A percentile compares a stretch with the other conserved stretches of the same genome.
These are phyloP conservation scores for Myxozyma melibiosi DNA, from an alignment of 805 yeast genomes.

Conservation along the genomic window DNA sequence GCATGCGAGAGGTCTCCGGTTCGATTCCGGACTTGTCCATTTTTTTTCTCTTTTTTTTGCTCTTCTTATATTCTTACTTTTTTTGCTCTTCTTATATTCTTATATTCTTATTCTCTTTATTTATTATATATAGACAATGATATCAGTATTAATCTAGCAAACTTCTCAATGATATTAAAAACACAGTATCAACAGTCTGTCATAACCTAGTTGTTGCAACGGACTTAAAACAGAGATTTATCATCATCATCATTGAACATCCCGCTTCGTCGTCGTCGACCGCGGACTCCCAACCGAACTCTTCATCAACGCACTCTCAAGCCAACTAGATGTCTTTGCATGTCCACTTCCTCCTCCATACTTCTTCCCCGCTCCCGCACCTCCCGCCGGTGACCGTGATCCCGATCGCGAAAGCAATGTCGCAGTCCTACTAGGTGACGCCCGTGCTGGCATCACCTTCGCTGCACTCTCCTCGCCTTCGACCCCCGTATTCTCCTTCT, in stretches of 20 bases:
- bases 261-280: background rate
- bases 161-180: too few species aligned
- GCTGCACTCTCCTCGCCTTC: too few species aligned
- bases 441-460: background rate
- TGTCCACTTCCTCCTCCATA: background rate
- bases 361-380: too few species aligned
- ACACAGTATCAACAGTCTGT: too few species aligned
- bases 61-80: too few species aligned
- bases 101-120: too few species aligned
- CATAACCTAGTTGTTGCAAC: background rate
- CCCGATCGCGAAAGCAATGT: conserved; percentile 8
- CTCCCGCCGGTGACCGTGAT: conserved; percentile 11
- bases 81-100: too few species aligned
- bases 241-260: too few species aligned
- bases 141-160: too few species aligned
- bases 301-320: conserved; percentile 28
- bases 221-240: too few species aligned
- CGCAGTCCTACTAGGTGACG: background rate
- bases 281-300: conserved; percentile 2
- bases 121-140: too few species aligned
- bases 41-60: conserved; percentile 17
- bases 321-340: conserved; percentile 20
- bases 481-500: conserved; percentile 1
- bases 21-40: conserved; percentile 37
- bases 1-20: conserved; percentile 38